Base-by-base conservation (phyloP, 1,284 basidiomycete genomes). In the Fistulina hepatica region DNA sequence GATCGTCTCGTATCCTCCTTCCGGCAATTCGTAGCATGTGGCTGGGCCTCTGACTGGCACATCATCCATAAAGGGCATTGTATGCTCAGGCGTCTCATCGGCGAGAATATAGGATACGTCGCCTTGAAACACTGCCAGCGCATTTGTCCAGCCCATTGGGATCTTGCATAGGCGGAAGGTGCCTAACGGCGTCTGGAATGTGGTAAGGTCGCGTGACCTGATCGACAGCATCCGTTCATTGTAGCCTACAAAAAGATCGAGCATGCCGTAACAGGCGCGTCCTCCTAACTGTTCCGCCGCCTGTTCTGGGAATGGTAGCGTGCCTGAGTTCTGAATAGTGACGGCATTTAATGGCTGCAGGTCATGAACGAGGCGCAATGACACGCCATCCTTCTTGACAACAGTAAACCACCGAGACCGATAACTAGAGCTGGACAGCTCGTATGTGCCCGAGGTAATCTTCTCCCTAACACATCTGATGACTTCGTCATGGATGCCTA, bases 371-470 rank as follows among this genome's bases (percentile, higher is more conserved):
- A 59, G 33, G 1, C 55, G 47, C 0, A 64, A 47, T 0, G 46
- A 51, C 21, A 55, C 56, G 4, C 57, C 54, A 36, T 59, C 53
- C 37, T 63, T 65, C 48, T 65, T 63, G 6, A 55, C 31, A 0
- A 63, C 55, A 34, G 53, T 56, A 39, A 65, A 67, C 60, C 61
- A 63, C 12, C 51, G 40, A 0, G 58, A 63, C 0, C 53, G 44
- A 39, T 65, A 66, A 0, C 59, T 58, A 0, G 59, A 58, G 24
- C 57, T 57, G 2, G 56, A 59, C 0, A 48, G 56, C 39, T 66
- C 55, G 36, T 61, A 64, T 0, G 60, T 57, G 2, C 61, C 58
- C 9, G 54, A 34, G 30, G 40, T 44, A 8, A 61, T 52, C 39
- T 63, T 63, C 5, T 44, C 37, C 13, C 51, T 39, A 13, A 65